These are phyloP conservation scores for Cochlearia excelsa DNA, from an alignment of 345 rosid genomes.

Conservation along the genomic window DNA sequence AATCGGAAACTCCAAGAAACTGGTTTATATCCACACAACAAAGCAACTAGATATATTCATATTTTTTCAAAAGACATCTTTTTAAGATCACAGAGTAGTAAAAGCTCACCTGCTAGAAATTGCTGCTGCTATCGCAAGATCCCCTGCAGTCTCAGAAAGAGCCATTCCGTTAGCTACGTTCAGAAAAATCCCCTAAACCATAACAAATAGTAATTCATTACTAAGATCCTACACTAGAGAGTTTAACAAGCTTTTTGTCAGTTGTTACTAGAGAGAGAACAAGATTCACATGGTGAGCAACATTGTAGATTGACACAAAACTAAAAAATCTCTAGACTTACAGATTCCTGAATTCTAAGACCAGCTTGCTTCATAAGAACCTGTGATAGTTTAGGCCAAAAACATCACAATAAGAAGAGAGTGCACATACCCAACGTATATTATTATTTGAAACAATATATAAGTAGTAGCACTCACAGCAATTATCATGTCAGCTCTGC, in stretches of 20 bases:
- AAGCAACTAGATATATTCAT: constrained; percentile 2
- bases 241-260: not conserved
- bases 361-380: constrained; percentile 97
- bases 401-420: constrained; percentile 2
- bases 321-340: constrained; percentile 36
- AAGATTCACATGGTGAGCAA: too few species aligned
- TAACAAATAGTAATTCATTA: not conserved
- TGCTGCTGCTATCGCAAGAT: constrained; percentile 93
- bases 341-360: constrained; percentile 80
- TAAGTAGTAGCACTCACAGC: constrained; percentile 48
- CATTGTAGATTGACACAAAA: not conserved
- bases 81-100: not conserved
- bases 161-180: constrained; percentile 82
- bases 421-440: not conserved
- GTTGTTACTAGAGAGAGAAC: not conserved
- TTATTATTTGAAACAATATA: constrained; percentile 6
- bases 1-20: constrained; percentile 93
- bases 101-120: constrained; percentile 76
- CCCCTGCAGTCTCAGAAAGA: constrained; percentile 84
- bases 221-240: not conserved
- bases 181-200: constrained; percentile 56
- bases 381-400: constrained; percentile 36
- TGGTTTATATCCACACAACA: constrained; percentile 29
- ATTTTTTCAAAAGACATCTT: not conserved
- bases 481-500: constrained; percentile 93